phyloP scores from a whole-genome alignment of 1,284 basidiomycete species.

The Jaminaea rosea region DNA sequence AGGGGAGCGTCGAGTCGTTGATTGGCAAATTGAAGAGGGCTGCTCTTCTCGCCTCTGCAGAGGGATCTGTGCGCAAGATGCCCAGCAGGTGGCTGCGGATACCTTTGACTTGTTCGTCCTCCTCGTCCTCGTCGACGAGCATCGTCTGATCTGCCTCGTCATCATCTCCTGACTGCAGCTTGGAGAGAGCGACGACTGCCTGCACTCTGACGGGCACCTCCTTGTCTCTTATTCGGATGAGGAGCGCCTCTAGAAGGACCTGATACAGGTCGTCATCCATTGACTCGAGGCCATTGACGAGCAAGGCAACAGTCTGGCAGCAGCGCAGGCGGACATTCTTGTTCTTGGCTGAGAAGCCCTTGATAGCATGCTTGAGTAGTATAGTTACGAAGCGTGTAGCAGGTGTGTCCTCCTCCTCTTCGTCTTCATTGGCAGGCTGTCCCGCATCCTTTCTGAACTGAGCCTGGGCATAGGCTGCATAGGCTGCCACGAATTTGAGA shows the following conservation, averaged over 20 bases:
- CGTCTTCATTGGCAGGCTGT: constrained; percentile 50
- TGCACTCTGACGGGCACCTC: constrained; percentile 74
- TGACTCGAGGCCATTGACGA: constrained; percentile 26
- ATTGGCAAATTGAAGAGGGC: constrained; percentile 71
- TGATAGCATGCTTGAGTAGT: constrained; percentile 67
- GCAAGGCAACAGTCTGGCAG: constrained; percentile 59
- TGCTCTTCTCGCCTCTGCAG: constrained; percentile 76
- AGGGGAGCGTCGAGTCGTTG: constrained; percentile 55
- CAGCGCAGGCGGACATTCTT: constrained; percentile 76
- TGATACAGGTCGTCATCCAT: constrained; percentile 64
- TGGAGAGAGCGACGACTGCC: constrained; percentile 73
- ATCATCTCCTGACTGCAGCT: constrained; percentile 60
- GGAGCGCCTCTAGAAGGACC: constrained; percentile 59
- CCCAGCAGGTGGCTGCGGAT: constrained; percentile 57
- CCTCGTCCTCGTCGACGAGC: constrained; percentile 55
- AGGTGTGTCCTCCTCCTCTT: constrained; percentile 63
- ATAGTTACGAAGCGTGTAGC: constrained; percentile 63
- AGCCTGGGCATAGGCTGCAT: constrained; percentile 56
- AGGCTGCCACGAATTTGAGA: constrained; percentile 75
- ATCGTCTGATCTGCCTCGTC: constrained; percentile 2
- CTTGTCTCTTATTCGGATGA: constrained; percentile 77
- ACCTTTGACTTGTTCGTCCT: constrained; percentile 58
- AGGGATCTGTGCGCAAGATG: constrained; percentile 60
- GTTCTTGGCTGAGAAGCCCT: constrained; percentile 79
- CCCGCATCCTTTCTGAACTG: constrained; percentile 46